A percentile compares a stretch with the other conserved stretches of the same genome.
Conservation (phyloP, 225 moss, liverwort and hornwort genomes). For the Pseudisothecium myosuroides region DNA sequence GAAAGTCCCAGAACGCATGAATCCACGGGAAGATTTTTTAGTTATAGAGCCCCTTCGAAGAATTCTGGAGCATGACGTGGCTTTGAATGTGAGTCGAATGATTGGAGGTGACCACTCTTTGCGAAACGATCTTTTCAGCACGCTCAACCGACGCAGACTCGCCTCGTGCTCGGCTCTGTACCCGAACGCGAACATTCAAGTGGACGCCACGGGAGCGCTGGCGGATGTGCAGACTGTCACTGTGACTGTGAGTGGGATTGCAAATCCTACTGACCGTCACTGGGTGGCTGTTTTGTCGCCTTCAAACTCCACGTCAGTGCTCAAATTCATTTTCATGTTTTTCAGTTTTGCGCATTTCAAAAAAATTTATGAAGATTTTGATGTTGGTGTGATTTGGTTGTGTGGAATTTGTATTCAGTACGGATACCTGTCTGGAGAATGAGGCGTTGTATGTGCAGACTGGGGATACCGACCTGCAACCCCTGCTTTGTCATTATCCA, state of each 20-base stretch:
- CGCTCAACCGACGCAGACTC: conserved; percentile 33
- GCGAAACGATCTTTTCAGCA: conserved; percentile 29
- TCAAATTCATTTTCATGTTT: too few species aligned
- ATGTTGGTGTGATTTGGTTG: neutral
- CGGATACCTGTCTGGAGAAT: neutral
- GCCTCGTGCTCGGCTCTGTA: conserved; percentile 4
- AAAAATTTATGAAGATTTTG: neutral
- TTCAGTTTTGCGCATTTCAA: neutral
- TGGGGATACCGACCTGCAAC: conserved; percentile 4
- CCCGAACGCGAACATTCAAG: conserved; percentile 6
- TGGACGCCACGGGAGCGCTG: conserved; percentile 4
- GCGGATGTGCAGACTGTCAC: conserved; percentile 42
- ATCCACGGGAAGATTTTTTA: neutral
- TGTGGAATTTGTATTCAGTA: neutral
- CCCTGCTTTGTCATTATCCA: conserved; percentile 43
- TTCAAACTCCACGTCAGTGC: conserved; percentile 9
- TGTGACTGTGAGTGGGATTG: conserved; percentile 38
- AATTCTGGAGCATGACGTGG: neutral
- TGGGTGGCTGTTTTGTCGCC: conserved; percentile 50
- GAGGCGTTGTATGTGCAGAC: conserved; percentile 22
- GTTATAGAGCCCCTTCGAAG: too few species aligned
- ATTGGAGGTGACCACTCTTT: conserved; percentile 14
- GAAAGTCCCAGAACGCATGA: neutral
- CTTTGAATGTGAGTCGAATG: neutral
- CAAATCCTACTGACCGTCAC: neutral